phyloP scores from a whole-genome alignment of 1,284 basidiomycete genomes.

The Cutaneotrichosporon sp. region DNA sequence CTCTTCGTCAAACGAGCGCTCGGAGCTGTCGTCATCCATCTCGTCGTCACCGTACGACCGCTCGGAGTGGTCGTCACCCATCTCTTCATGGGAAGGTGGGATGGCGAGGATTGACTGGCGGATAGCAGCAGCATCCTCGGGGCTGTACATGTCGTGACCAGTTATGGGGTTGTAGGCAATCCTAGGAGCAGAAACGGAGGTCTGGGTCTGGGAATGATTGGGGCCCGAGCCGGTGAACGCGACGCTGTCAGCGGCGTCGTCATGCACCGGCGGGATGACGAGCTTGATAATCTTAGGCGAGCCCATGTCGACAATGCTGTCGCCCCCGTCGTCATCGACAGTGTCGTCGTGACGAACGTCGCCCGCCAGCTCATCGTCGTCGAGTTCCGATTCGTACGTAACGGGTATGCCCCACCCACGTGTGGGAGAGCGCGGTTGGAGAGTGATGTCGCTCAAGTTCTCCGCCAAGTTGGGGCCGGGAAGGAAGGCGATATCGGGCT shows the following conservation, averaged over 20 bases:
- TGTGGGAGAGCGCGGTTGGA: neutral
- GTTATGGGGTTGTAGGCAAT: neutral
- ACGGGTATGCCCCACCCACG: conserved; percentile 22
- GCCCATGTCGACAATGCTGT: neutral
- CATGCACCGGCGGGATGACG: neutral
- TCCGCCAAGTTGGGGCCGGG: conserved; percentile 2
- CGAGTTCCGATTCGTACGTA: conserved; percentile 23
- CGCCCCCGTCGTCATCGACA: conserved; percentile 5
- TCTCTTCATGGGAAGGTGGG: neutral
- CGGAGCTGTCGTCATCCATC: too few species aligned
- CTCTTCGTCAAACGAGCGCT: too few species aligned
- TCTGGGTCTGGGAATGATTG: neutral
- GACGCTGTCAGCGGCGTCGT: neutral
- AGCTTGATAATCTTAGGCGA: neutral
- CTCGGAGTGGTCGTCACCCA: neutral
- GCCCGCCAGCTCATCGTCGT: conserved; percentile 16
- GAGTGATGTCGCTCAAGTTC: neutral
- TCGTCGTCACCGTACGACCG: too few species aligned
- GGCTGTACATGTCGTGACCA: neutral
- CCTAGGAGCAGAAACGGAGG: neutral
- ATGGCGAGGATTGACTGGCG: neutral
- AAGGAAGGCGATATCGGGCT: conserved; percentile 6
- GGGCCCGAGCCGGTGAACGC: neutral
- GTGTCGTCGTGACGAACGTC: conserved; percentile 4
- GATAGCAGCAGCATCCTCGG: neutral